Conservation (phyloP, 2,329 filamentous ascomycete species). For the Diaporthe sp. region DNA sequence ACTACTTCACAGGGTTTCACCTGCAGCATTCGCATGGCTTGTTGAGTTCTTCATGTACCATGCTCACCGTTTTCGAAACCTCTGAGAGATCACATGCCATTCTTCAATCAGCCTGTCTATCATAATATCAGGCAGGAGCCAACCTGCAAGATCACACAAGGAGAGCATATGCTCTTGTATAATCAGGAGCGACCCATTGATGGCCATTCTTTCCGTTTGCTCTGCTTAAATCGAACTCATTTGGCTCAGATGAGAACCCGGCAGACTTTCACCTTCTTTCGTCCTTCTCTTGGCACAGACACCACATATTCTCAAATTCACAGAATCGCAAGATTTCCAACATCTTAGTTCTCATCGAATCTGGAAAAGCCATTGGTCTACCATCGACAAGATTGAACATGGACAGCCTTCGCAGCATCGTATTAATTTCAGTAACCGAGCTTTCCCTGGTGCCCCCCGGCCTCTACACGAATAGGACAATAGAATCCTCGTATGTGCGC, state of each 20-base stretch:
- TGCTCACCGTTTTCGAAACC: not conserved
- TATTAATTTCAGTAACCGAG: not conserved
- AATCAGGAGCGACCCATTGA: not conserved
- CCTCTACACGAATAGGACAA: not conserved
- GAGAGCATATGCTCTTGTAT: not conserved
- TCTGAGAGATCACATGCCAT: not conserved
- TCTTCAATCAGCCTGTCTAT: not conserved
- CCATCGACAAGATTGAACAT: not conserved
- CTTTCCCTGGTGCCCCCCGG: too few relatives aligned
- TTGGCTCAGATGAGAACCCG: not conserved
- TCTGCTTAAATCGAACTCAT: not conserved
- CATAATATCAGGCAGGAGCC: not conserved
- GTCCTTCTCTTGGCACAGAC: not conserved
- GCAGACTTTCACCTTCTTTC: not conserved
- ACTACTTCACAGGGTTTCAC: not conserved
- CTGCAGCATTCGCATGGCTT: not conserved
- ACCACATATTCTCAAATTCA: not conserved
- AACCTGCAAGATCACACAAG: not conserved
- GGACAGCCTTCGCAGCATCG: not conserved
- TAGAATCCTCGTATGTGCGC: not conserved
- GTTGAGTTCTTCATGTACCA: not conserved
- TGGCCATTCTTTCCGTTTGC: not conserved
- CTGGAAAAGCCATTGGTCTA: not conserved
- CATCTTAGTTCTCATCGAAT: not conserved
- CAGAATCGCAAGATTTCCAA: not conserved